Conservation (phyloP, 352 stramenopile genomes). For the Phytophthora citricola region DNA sequence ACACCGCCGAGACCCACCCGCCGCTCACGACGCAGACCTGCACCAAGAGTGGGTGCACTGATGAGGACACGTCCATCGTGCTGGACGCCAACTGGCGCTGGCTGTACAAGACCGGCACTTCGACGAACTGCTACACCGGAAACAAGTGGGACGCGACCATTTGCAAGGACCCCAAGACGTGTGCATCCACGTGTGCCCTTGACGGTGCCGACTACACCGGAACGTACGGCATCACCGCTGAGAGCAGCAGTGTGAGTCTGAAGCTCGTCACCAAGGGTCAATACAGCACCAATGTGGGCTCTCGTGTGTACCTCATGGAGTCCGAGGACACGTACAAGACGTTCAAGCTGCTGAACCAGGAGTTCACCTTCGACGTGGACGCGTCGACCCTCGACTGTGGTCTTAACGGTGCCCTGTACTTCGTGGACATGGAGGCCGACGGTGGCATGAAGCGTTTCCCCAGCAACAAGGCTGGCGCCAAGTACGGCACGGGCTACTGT, state of each 20-base stretch:
- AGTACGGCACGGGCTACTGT: conserved; percentile 40
- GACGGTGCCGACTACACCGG: conserved; percentile 60
- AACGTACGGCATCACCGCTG: conserved; percentile 51
- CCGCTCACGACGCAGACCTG: conserved; percentile 39
- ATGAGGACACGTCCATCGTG: conserved; percentile 55
- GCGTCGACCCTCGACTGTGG: conserved; percentile 55
- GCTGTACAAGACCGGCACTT: conserved; percentile 50
- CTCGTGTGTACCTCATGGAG: conserved; percentile 61
- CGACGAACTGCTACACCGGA: conserved; percentile 58
- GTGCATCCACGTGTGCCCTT: conserved; percentile 48
- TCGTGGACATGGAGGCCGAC: conserved; percentile 65
- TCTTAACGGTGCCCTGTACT: conserved; percentile 68
- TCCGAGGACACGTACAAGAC: conserved; percentile 43
- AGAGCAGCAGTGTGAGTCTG: conserved; percentile 37
- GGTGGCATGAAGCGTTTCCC: conserved; percentile 36
- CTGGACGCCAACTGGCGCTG: conserved; percentile 68
- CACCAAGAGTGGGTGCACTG: conserved; percentile 30
- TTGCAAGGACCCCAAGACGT: conserved; percentile 49
- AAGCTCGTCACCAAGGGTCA: conserved; percentile 54
- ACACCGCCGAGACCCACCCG: conserved; percentile 49
- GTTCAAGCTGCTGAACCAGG: conserved; percentile 66
- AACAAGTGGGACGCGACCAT: conserved; percentile 50
- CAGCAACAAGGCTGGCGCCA: conserved; percentile 28
- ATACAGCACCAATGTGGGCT: conserved; percentile 58
- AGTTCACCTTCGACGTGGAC: conserved; percentile 76